phyloP scores from a whole-genome alignment of 163 green algal genomes.

The Scenedesmus sp. region DNA sequence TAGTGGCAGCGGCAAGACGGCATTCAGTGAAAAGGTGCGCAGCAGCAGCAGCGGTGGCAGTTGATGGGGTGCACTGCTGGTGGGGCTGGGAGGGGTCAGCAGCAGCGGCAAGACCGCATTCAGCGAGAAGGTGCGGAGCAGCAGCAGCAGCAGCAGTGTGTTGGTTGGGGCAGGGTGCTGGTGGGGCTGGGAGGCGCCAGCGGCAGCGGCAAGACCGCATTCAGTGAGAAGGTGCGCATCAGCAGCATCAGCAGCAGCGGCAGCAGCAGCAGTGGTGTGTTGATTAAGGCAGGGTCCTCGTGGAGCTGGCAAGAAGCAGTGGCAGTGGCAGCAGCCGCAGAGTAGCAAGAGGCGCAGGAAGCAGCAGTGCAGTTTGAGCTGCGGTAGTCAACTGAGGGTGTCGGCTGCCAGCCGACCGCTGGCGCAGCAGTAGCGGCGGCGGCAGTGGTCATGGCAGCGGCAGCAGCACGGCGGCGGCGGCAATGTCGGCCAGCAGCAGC shows the following conservation, averaged over 20 bases:
- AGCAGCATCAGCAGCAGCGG: neutral
- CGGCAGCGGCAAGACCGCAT: constrained; percentile 96
- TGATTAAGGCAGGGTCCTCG: neutral
- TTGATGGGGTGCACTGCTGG: constrained; percentile 68
- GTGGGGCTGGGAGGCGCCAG: constrained; percentile 92
- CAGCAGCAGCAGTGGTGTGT: neutral
- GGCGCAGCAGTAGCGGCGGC: no score
- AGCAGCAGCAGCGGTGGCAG: neutral
- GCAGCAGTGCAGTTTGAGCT: no score
- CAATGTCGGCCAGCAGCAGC: no score
- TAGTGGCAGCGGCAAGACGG: constrained; percentile 96
- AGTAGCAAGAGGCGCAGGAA: no score
- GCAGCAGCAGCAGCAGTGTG: constrained; percentile 86
- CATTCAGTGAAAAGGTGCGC: constrained; percentile 81
- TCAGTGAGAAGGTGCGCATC: constrained; percentile 69
- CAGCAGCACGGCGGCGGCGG: no score
- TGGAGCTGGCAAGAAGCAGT: constrained; percentile 73
- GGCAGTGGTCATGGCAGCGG: no score
- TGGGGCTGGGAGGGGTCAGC: constrained; percentile 91
- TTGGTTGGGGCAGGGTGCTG: constrained; percentile 64
- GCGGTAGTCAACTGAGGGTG: no score
- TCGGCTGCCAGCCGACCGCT: no score
- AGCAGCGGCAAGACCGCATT: constrained; percentile 97
- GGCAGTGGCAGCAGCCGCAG: no score
- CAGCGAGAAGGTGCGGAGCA: neutral